Percentiles rank a stretch among this genome's conserved stretches.
phyloP scores from a whole-genome alignment of 305 asterid genomes.

The Fraxinus ornus region DNA sequence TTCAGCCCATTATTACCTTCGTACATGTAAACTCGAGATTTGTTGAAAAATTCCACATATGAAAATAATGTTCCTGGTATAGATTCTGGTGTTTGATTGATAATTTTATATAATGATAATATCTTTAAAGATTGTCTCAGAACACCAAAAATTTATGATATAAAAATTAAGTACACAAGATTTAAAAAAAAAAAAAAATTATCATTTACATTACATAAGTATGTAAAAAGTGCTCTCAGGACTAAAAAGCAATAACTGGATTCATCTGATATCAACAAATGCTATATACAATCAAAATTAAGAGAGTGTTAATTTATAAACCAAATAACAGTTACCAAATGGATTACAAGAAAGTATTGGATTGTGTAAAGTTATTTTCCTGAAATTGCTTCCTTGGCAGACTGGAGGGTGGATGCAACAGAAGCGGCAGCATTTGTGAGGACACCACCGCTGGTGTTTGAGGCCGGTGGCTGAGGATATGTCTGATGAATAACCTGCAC shows the following conservation, averaged over 20 bases:
- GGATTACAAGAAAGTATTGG: neutral
- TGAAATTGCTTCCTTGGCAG: slow-evolving; percentile 56
- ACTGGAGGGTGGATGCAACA: slow-evolving; percentile 55
- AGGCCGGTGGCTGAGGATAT: slow-evolving; percentile 9
- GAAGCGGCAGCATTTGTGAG: slow-evolving; percentile 68
- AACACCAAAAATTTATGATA: neutral
- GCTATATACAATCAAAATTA: neutral
- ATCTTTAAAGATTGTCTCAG: neutral
- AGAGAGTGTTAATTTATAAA: neutral
- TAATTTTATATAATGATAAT: neutral
- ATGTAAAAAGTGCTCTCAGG: neutral
- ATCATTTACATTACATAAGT: neutral
- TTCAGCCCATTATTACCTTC: neutral
- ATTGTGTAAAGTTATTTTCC: slow-evolving; percentile 26
- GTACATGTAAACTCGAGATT: neutral
- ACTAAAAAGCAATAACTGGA: neutral
- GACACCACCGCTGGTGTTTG: slow-evolving; percentile 47
- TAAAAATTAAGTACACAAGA: neutral
- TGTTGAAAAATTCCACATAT: neutral
- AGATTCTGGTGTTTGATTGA: neutral
- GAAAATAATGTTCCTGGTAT: neutral
- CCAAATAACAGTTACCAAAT: neutral
- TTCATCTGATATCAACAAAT: neutral
- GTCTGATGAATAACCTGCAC: slow-evolving; percentile 47
- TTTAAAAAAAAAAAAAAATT: neutral